Conservation (phyloP, 495 filamentous ascomycete species). For the Penicillium lagena region DNA sequence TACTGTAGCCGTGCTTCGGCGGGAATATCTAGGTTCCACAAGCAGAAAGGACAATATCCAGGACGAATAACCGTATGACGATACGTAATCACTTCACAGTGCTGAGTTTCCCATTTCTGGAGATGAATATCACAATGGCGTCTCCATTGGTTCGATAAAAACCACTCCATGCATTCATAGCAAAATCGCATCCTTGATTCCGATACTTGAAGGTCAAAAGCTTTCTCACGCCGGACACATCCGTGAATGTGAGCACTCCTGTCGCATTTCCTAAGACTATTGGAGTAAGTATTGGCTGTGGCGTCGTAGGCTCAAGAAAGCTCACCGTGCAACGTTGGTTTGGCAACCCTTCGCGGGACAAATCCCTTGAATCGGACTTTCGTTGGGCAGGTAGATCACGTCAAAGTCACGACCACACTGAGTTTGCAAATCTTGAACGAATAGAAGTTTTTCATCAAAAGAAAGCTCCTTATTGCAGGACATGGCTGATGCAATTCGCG, state of each 20-base stretch:
- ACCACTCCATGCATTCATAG: constrained; percentile 15
- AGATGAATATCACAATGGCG: constrained; percentile 8
- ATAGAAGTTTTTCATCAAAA: constrained; percentile 14
- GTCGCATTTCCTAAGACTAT: constrained; percentile 9
- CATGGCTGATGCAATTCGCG: constrained; percentile 10
- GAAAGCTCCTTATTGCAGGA: constrained; percentile 13
- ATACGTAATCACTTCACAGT: constrained; percentile 16
- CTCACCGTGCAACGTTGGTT: constrained; percentile 7
- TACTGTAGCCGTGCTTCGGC: constrained; percentile 8
- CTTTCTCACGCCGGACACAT: constrained; percentile 5
- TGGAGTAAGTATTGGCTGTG: constrained; percentile 6
- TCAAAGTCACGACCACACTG: constrained; percentile 11
- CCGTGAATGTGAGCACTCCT: constrained; percentile 14
- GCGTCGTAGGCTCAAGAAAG: neutral
- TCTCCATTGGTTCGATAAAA: constrained; percentile 5
- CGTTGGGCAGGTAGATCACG: constrained; percentile 14
- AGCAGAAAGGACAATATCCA: constrained; percentile 5
- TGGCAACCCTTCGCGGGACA: constrained; percentile 9
- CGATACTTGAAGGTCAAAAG: constrained; percentile 4
- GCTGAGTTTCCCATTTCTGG: constrained; percentile 7
- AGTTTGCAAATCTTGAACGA: constrained; percentile 11
- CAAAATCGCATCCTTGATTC: constrained; percentile 8
- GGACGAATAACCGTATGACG: constrained; percentile 10
- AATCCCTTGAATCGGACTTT: constrained; percentile 10
- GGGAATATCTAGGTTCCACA: constrained; percentile 2